phyloP scores from a whole-genome alignment of 106 monocot genomes.

The Posidonia australis region DNA sequence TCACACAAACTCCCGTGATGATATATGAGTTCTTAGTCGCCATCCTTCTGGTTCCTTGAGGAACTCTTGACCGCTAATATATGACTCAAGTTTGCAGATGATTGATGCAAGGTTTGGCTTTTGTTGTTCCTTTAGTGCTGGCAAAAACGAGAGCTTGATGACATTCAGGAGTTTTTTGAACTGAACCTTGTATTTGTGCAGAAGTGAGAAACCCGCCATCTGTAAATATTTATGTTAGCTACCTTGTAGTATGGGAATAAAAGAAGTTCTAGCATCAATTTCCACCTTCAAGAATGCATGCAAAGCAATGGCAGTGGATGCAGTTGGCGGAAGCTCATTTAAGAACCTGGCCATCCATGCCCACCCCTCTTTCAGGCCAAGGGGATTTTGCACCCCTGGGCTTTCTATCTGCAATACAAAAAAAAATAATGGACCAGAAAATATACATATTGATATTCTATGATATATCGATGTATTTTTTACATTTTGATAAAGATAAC shows the following conservation, averaged over 20 bases:
- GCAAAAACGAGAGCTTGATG: slow-evolving; percentile 38
- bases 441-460: no score
- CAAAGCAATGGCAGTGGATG: slow-evolving; percentile 50
- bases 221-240: slow-evolving; percentile 14
- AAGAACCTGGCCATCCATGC: slow-evolving; percentile 84
- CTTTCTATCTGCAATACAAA: slow-evolving; percentile 52
- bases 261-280: background rate
- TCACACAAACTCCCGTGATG: slow-evolving; percentile 31
- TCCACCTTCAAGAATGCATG: slow-evolving; percentile 74
- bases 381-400: slow-evolving; percentile 40
- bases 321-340: slow-evolving; percentile 50
- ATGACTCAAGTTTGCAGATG: slow-evolving; percentile 41
- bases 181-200: slow-evolving; percentile 47
- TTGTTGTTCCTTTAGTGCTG: slow-evolving; percentile 41
- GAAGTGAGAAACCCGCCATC: slow-evolving; percentile 81
- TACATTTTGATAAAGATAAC: no score
- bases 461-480: no score
- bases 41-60: slow-evolving; percentile 53
- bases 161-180: slow-evolving; percentile 56
- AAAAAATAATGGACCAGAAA: background rate
- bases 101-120: slow-evolving; percentile 18
- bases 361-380: slow-evolving; percentile 85
- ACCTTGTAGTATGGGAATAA: background rate
- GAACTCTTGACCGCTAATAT: slow-evolving; percentile 35
- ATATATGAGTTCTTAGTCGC: slow-evolving; percentile 26